Evolutionary conservation across 768 basidiomycete species (phyloP).

Genomic region (Amanita inopinata): DNA sequence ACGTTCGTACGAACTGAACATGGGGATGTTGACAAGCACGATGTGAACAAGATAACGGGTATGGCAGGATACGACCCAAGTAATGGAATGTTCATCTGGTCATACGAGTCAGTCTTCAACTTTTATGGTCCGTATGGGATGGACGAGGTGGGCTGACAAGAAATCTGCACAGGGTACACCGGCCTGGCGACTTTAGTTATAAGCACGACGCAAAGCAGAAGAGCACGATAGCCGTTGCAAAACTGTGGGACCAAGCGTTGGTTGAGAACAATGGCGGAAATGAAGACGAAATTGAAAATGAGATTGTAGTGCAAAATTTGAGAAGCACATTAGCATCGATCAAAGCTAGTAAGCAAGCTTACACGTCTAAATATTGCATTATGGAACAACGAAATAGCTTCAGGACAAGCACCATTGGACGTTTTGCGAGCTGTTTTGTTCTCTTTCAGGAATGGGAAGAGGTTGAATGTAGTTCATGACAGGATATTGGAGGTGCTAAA

Average conservation of each 20-base stretch:
- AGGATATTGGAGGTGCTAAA: conserved; percentile 1
- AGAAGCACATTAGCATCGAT: conserved; percentile 6
- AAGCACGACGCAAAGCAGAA: conserved; percentile 65
- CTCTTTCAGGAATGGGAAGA: conserved; percentile 28
- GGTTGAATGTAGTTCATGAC: conserved; percentile 11
- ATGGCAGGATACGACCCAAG: conserved; percentile 19
- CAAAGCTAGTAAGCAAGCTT: conserved; percentile 22
- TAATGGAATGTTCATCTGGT: conserved; percentile 48
- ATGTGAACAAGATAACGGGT: conserved; percentile 55
- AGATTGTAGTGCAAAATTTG: background rate
- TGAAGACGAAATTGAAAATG: background rate
- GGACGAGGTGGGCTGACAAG: no score
- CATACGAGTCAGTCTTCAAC: conserved; percentile 52
- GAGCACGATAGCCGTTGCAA: conserved; percentile 45
- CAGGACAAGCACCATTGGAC: conserved; percentile 37
- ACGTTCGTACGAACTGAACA: conserved; percentile 42
- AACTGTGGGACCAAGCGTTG: conserved; percentile 41
- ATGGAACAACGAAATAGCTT: conserved; percentile 16
- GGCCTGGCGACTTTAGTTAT: conserved; percentile 72
- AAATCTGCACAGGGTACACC: conserved; percentile 31
- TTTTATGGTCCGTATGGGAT: conserved; percentile 1
- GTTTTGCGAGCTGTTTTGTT: conserved; percentile 43
- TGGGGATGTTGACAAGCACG: conserved; percentile 27
- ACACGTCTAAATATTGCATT: background rate
- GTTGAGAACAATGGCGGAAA: conserved; percentile 27